phyloP scores from a whole-genome alignment of 257 asterid species.

The Pogostemon cablin region DNA sequence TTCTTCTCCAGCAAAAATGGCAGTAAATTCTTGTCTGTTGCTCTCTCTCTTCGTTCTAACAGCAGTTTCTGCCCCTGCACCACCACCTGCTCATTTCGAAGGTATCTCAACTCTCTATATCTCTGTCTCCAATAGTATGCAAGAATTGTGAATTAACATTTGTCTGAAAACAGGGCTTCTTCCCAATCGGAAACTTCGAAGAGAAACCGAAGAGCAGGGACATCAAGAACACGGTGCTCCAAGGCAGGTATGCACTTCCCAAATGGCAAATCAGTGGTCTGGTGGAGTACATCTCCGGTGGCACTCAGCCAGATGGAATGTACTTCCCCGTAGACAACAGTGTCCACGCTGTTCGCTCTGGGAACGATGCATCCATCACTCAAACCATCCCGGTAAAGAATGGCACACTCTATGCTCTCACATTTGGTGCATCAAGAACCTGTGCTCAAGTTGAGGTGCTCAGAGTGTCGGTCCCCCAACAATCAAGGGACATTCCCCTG shows the following conservation, averaged over 20 bases:
- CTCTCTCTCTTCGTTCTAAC: conserved; percentile 44
- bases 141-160: not conserved
- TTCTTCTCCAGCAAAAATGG: conserved; percentile 38
- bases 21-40: conserved; percentile 35
- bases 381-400: conserved; percentile 66
- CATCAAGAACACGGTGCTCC: conserved; percentile 59
- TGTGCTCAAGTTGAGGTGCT: conserved; percentile 88
- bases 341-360: conserved; percentile 84
- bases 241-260: conserved; percentile 64
- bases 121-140: not conserved
- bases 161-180: conserved; percentile 56
- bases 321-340: conserved; percentile 84
- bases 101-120: conserved; percentile 41
- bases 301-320: conserved; percentile 95
- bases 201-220: conserved; percentile 60
- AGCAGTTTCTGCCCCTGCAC: conserved; percentile 45
- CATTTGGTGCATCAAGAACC: conserved; percentile 86
- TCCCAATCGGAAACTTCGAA: conserved; percentile 85
- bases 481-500: conserved; percentile 76
- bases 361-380: conserved; percentile 80
- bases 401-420: conserved; percentile 81
- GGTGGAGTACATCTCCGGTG: conserved; percentile 88
- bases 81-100: conserved; percentile 63
- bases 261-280: conserved; percentile 77
- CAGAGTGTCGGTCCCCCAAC: conserved; percentile 66